Evolutionary conservation across 495 filamentous ascomycete genomes (phyloP), one percentile per base, ranked within the genome.

Genomic region (Filosporella fistucella): DNA sequence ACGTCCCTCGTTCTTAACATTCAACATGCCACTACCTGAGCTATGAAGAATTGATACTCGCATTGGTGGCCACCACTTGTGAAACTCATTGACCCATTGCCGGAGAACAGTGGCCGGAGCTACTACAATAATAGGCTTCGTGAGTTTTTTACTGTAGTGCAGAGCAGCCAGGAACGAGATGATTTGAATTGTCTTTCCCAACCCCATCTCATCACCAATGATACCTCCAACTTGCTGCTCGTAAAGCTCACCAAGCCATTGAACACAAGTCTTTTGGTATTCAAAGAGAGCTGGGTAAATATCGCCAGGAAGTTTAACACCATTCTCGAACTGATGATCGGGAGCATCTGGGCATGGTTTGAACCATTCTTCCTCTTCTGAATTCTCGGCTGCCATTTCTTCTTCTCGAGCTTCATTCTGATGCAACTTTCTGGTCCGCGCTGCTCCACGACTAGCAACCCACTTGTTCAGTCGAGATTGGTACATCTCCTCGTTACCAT

Each of bases 51-150:
- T 97, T 0, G 90, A 94, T 1, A 97, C 93, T 17, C 93, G 82
- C 22, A 98, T 74, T 16, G 93, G 83, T 13, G 93, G 93, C 93
- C 93, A 97, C 93, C 93, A 98, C 20, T 82, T 79, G 63, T 97
- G 93, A 55, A 98, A 96, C 58, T 98, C 93, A 49, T 94, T 93
- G 9, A 95, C 93, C 93, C 93, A 98, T 60, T 97, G 91, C 49
- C 86, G 87, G 69, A 98, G 80, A 11, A 97, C 85, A 1, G 93
- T 96, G 17, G 91, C 93, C 1, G 93, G 93, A 45, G 88, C 88
- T 10, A 96, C 89, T 22, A 98, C 77, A 50, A 98, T 82, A 26
- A 89, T 77, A 1, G 93, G 93, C 52, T 88, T 90, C 9, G 75
- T 77, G 36, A 95, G 71, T 60, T 80, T 86, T 32, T 84, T 84